A percentile compares a stretch with the other conserved stretches of the same genome.
These are phyloP conservation scores for Saccharomycopsis oosterbeekiorum DNA, from an alignment of 805 yeast species.

Conservation along the genomic window DNA sequence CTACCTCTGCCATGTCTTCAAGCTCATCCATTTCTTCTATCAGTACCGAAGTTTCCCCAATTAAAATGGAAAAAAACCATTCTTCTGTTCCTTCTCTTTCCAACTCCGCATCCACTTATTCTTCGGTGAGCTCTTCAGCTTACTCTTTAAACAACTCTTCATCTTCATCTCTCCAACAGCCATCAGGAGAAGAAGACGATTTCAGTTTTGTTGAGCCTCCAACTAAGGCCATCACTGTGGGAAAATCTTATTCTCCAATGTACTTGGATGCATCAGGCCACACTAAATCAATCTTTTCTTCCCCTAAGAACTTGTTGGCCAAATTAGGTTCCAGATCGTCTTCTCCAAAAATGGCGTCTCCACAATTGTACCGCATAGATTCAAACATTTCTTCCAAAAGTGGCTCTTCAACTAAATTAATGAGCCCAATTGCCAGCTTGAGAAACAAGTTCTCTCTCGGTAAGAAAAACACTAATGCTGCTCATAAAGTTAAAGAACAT, in stretches of 20 bases:
- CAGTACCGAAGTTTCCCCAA: slow-evolving; percentile 9
- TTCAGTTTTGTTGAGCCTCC: slow-evolving; percentile 20
- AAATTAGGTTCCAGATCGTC: slow-evolving; percentile 8
- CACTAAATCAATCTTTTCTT: slow-evolving; percentile 11
- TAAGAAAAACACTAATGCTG: not conserved
- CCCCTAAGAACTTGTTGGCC: slow-evolving; percentile 16
- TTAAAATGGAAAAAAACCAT: slow-evolving; percentile 3
- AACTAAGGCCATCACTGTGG: slow-evolving; percentile 4
- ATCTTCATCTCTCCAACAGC: slow-evolving; percentile 7
- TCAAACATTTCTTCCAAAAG: slow-evolving; percentile 11
- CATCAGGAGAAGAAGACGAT: slow-evolving; percentile 17
- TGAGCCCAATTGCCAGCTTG: slow-evolving; percentile 12
- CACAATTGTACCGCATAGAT: slow-evolving; percentile 15
- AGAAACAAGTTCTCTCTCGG: slow-evolving; percentile 3
- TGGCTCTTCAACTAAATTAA: slow-evolving; percentile 8
- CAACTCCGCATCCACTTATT: slow-evolving; percentile 17
- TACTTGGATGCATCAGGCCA: slow-evolving; percentile 6
- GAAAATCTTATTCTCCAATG: slow-evolving; percentile 11
- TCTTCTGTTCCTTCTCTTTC: slow-evolving; percentile 15
- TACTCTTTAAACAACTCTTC: slow-evolving; percentile 17
- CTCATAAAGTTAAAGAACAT: not conserved
- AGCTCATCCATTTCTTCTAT: slow-evolving; percentile 20
- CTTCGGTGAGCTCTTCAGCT: slow-evolving; percentile 9
- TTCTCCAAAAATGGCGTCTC: slow-evolving; percentile 12
- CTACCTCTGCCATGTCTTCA: slow-evolving; percentile 14